These are phyloP conservation scores for Hypsizygus marmoreus DNA, from an alignment of 768 basidiomycete species.

Conservation along the genomic window DNA sequence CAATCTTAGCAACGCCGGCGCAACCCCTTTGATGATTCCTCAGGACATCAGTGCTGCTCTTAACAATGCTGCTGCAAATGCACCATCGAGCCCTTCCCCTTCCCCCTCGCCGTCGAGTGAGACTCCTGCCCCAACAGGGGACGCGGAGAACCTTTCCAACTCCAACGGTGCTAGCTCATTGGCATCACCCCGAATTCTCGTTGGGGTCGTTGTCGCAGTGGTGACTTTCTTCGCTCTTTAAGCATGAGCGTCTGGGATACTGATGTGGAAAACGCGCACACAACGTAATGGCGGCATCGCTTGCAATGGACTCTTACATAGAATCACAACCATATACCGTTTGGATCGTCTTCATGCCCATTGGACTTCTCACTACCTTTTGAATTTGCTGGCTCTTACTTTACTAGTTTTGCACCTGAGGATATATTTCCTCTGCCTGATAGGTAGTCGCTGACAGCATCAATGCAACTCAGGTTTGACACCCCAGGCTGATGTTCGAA, in stretches of 20 bases:
- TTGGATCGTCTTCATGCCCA: conserved; percentile 12
- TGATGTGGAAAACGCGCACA: conserved; percentile 16
- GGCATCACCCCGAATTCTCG: conserved; percentile 48
- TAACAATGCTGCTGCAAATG: conserved; percentile 32
- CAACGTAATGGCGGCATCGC: conserved; percentile 15
- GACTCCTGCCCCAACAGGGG: conserved; percentile 22
- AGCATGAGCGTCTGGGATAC: conserved; percentile 13
- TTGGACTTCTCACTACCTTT: conserved; percentile 22
- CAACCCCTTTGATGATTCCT: conserved; percentile 60
- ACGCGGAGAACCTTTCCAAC: conserved; percentile 25
- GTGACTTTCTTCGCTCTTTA: conserved; percentile 53
- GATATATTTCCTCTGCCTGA: conserved; percentile 10
- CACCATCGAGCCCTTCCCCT: conserved; percentile 26
- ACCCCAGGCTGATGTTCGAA: background rate
- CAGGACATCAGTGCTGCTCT: conserved; percentile 53
- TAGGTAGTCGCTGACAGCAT: conserved; percentile 5
- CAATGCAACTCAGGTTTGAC: conserved; percentile 10
- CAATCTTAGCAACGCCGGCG: conserved; percentile 44
- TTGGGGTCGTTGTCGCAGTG: conserved; percentile 48
- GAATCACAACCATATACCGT: conserved; percentile 34
- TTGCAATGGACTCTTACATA: conserved; percentile 27
- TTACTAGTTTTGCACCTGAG: conserved; percentile 14
- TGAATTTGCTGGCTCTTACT: conserved; percentile 23
- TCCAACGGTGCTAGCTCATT: conserved; percentile 53
- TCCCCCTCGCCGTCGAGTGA: conserved; percentile 26